Evolutionary conservation across 805 yeast genomes (phyloP).

Genomic region (Wickerhamiella lipophila): DNA sequence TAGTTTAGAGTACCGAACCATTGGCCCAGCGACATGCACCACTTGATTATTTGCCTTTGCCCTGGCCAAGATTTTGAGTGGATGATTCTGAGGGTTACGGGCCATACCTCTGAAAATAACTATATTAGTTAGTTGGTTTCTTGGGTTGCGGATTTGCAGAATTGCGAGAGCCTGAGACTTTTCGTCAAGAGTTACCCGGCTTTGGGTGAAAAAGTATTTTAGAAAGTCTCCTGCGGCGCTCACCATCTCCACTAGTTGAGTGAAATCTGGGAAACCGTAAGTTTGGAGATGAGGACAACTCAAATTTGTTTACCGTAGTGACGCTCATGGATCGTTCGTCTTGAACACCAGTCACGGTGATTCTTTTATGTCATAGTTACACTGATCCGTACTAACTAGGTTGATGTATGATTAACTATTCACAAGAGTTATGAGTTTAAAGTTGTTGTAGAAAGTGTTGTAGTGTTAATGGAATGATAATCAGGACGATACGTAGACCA

Average conservation of each 20-base stretch:
- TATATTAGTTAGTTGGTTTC: neutral
- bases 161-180: neutral
- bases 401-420: neutral
- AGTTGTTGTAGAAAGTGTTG: no score
- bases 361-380: conserved; percentile 17
- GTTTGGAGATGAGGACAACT: conserved; percentile 18
- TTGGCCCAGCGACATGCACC: conserved; percentile 73
- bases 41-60: conserved; percentile 39
- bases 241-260: no score
- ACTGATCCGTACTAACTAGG: conserved; percentile 15
- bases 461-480: no score
- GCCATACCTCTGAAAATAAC: conserved; percentile 1
- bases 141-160: neutral
- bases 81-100: conserved; percentile 39
- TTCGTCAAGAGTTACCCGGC: conserved; percentile 9
- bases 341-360: conserved; percentile 17
- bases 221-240: neutral
- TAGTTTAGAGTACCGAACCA: conserved; percentile 91
- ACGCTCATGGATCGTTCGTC: conserved; percentile 11
- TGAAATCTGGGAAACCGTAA: conserved; percentile 9
- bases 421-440: no score
- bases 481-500: no score
- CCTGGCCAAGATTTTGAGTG: conserved; percentile 39
- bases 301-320: conserved; percentile 13
- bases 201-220: neutral